Evolutionary conservation across 305 asterid species (phyloP), one percentile per base, ranked within the genome.

Genomic region (Solanum hybrid): DNA sequence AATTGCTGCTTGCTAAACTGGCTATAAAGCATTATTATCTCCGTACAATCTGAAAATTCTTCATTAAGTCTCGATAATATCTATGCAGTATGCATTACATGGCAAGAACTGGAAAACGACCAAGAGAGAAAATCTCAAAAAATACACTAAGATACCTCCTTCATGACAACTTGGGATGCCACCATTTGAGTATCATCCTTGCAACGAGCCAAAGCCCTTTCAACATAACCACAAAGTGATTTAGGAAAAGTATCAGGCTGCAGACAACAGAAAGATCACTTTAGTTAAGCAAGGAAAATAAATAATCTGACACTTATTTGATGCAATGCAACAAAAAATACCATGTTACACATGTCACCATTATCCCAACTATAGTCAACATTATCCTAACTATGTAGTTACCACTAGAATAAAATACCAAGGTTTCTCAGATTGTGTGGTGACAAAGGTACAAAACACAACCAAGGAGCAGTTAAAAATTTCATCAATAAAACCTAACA

Each of bases 151-250:
- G 40, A 90, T 96, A 98, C 99, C 99, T 98, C 97, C 93, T 97
- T 97, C 99, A 98, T 89, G 92, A 93, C 90, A 91, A 90, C 94
- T 93, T 97, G 99, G 93, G 96, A 94, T 90, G 98, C 95, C 78
- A 90, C 93, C 95, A 92, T 95, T 92, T 98, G 98, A 88, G 88
- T 91, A 91, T 98, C 99, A 91, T 93, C 96, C 91, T 94, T 95
- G 95, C 99, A 97, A 80, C 99, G 99, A 90, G 98, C 96, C 93
- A 98, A 93, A 89, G 98, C 98, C 94, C 99, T 95, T 94, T 98
- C 99, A 92, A 98, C 99, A 93, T 98, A 98, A 89, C 99, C 99
- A 87, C 97, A 95, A 90, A 98, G 92, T 60, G 99, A 96, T 78
- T 95, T 94, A 14, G 99, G 99, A 91, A 98, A 97, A 89, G 91